Base-by-base conservation (phyloP, 257 asterid species). In the Oldenlandia corymbosa region DNA sequence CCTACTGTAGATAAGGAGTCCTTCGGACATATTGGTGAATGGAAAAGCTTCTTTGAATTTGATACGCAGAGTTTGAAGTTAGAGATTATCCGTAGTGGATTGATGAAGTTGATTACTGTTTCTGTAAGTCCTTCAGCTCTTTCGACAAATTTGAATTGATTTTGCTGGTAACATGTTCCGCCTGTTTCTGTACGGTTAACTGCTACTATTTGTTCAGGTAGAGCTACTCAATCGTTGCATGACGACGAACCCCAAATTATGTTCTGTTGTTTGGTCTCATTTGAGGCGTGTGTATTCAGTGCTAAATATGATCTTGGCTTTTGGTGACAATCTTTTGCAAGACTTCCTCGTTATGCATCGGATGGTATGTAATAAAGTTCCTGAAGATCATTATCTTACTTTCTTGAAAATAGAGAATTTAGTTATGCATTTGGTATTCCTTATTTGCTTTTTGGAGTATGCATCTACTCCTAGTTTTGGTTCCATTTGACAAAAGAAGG, bases 271-370 rank as follows among this genome's bases (percentile, higher is more conserved):
- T 71, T 73, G 63, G 50, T 24, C 51, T 51, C 80, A 78, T 69
- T 71, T 87, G 76, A 78, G 71, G 68, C 70, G 69, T 65, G 53
- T 92, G 57, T 67, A 82, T 77, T 59, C 39, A 47, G 64, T 85
- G 60, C 62, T 90, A 80, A 80, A 80, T 55, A 66, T 65, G 71
- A 66, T 92, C 55, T 74, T 87, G 68, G 76, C 80, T 39, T 79
- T 84, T 52, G 87, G 95, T 18, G 85, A 89, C 79, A 76, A 78
- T 47, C 83, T 89, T 72, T 74, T 89, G 80, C 80, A 63, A 48
- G 91, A 84, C 80, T 89, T 87, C 62, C 74, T 92, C 57, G 64
- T 36, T 71, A 77, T 77, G 75, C 97, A 87, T 62, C 68, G 80
- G 73, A 80, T 81, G 95, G 99, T 92, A 37, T 66, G 46, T 72